Evolutionary conservation across 169 alveolate species (phyloP), one percentile per base, ranked within the genome.

Genomic region (Babesia bovis): DNA sequence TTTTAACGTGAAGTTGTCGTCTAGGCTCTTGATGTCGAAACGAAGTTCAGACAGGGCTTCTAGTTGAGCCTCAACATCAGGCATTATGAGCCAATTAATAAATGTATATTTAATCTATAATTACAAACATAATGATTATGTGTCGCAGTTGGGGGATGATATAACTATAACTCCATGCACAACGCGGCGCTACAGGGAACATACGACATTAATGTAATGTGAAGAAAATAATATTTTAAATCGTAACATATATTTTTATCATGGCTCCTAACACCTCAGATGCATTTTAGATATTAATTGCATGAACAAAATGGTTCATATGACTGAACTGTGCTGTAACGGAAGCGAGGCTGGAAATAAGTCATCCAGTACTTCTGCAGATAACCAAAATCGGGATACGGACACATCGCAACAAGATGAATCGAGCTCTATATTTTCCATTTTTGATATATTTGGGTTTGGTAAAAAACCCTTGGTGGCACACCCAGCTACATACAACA

Each of bases 361-460:
- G 50, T 19, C 12, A 12, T 5, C 10, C 10, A 47, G 49, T 58
- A 47, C 44, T 12, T 9, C 6, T 21, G 23, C 12, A 42, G 55
- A 50, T n/a, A 58, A 23, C 33, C 35, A 57, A n/a, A n/a, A n/a
- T n/a, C n/a, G n/a, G n/a, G n/a, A n/a, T n/a, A n/a, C n/a, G n/a
- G n/a, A n/a, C n/a, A n/a, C 58, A 4, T 32, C 59, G 0, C 50
- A 21, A 19, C 25, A n/a, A 23, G 33, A 44, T 47, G 63, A 77
- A 26, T 40, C 79, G 3, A 47, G 36, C 30, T 52, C 65, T 36
- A 26, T 47, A 1, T 17, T 41, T 17, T 77, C 82, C 25, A 60
- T 70, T 30, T 47, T 77, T 25, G 73, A 77, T 47, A 56, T 77
- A 10, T 77, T 77, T 32, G 85, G 85, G 19, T 77, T 77, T 36